These are phyloP conservation scores for Leptomonas seymouri DNA, from an alignment of 208 protist species.

Conservation along the genomic window DNA sequence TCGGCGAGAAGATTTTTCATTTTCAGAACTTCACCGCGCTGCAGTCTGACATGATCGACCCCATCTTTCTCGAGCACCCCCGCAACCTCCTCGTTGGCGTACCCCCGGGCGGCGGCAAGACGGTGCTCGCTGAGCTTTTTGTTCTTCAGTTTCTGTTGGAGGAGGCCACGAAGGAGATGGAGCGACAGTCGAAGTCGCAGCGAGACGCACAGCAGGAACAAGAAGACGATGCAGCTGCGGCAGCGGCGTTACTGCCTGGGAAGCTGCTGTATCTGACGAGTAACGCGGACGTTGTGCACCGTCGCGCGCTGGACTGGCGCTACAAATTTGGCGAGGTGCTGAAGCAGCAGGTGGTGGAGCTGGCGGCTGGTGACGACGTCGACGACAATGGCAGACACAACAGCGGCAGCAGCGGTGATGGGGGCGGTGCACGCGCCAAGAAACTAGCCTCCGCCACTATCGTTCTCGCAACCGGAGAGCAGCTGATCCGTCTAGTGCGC, in stretches of 20 bases:
- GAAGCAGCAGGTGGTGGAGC: conserved; percentile 55
- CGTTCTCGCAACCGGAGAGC: conserved; percentile 58
- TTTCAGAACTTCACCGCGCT: conserved; percentile 95
- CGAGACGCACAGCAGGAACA: neutral
- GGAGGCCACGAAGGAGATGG: conserved; percentile 39
- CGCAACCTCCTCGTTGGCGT: conserved; percentile 96
- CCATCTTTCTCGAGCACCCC: conserved; percentile 93
- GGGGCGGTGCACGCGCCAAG: neutral
- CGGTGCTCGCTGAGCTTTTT: conserved; percentile 86
- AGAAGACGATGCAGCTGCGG: neutral
- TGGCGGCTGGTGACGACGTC: conserved; percentile 26
- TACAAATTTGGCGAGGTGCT: conserved; percentile 83
- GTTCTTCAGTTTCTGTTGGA: conserved; percentile 80
- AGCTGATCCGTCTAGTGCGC: conserved; percentile 59
- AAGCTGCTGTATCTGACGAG: conserved; percentile 87
- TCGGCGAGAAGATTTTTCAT: conserved; percentile 84
- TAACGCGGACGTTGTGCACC: conserved; percentile 64
- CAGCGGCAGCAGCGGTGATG: neutral
- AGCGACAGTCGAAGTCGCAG: conserved; percentile 9
- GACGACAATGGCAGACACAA: no score
- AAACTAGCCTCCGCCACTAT: conserved; percentile 50
- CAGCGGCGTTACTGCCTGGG: conserved; percentile 10
- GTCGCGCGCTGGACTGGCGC: conserved; percentile 79
- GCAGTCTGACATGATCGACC: conserved; percentile 94
- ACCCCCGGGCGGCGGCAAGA: conserved; percentile 97